These are phyloP conservation scores for Chytriomyces sp. DNA, from an alignment of 192 early-diverging fungal genomes.

Conservation along the genomic window DNA sequence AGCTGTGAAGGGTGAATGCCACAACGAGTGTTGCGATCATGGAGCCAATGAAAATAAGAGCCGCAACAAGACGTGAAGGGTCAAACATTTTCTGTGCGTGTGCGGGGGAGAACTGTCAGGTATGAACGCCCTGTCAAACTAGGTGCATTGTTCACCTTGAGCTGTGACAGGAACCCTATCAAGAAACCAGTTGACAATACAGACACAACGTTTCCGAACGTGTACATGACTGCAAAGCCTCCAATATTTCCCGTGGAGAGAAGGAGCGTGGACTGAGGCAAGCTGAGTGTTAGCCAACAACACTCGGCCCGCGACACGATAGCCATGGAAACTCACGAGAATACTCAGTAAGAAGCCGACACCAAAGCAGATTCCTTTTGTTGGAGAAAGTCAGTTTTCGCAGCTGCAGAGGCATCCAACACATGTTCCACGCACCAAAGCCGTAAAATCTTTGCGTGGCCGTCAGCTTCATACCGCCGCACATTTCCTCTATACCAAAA, in stretches of 20 bases:
- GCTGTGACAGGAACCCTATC: slow-evolving; percentile 81
- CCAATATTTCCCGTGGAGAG: slow-evolving; percentile 60
- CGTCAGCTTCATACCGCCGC: slow-evolving; percentile 58
- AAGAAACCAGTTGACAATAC: slow-evolving; percentile 87
- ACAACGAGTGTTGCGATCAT: slow-evolving; percentile 74
- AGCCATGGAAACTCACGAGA: slow-evolving; percentile 50
- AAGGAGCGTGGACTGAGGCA: slow-evolving; percentile 58
- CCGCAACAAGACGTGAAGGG: slow-evolving; percentile 71
- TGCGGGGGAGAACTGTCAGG: slow-evolving; percentile 39
- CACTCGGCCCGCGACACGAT: background rate
- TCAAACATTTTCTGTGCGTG: slow-evolving; percentile 53
- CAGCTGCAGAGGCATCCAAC: no score
- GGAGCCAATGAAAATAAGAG: slow-evolving; percentile 67
- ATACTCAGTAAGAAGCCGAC: slow-evolving; percentile 79
- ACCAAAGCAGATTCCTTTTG: slow-evolving; percentile 68
- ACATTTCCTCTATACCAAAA: slow-evolving; percentile 56
- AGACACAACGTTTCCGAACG: slow-evolving; percentile 86
- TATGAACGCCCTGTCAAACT: slow-evolving; percentile 55
- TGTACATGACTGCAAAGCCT: slow-evolving; percentile 89
- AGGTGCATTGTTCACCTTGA: slow-evolving; percentile 63
- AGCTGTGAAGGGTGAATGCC: slow-evolving; percentile 65
- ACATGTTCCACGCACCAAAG: slow-evolving; percentile 53
- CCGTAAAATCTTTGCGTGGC: slow-evolving; percentile 75
- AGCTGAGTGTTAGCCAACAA: background rate
- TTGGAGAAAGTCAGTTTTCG: no score